Base-by-base conservation (phyloP, 148 eudicot species). In the Vaccinium macrocarpon region DNA sequence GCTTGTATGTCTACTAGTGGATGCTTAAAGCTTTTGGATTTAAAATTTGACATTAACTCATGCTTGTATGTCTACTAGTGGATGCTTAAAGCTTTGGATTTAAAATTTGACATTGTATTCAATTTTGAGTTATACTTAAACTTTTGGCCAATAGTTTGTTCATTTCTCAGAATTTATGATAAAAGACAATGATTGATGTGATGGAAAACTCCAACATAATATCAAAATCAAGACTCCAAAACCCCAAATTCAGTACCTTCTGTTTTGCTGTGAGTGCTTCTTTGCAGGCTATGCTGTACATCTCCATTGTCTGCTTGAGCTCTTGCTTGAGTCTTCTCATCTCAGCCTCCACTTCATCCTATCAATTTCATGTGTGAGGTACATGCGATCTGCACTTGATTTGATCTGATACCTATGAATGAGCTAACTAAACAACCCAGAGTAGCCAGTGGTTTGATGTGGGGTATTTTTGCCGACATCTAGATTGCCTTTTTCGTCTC, bases 251-350 rank as follows among this genome's bases (percentile, higher is more conserved):
- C 6, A 13, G 16, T 88, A 91, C 98, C 93, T 89, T 95, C 61
- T 94, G 94, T 88, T 94, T 93, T 59, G 98, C 98, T 50, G 87
- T 82, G 38, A 95, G 82, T 85, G 98, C 98, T 91, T 94, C 98
- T 83, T 87, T 95, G 87, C 95, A 93, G 62, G 98, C 98, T 46
- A 90, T 85, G 86, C 93, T 95, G 84, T 95, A 95, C 98, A 94
- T 94, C 8, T 94, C 96, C 94, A 95, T 95, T 62, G 98, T 95
- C 83, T 94, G 96, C 91, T 90, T 91, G 73, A 94, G 98, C 86
- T 95, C 98, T 78, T 87, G 88, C 80, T 91, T 90, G 8, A 95
- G 91, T 87, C 98, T 92, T 82, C 96, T 95, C 98, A 93, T 94
- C 88, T 95, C 98, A 77, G 93, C 83, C 88, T 95, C 98, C 51